Evolutionary conservation across 2,329 filamentous ascomycete genomes (phyloP).

Genomic region (Teratosphaeria epicoccoides): DNA sequence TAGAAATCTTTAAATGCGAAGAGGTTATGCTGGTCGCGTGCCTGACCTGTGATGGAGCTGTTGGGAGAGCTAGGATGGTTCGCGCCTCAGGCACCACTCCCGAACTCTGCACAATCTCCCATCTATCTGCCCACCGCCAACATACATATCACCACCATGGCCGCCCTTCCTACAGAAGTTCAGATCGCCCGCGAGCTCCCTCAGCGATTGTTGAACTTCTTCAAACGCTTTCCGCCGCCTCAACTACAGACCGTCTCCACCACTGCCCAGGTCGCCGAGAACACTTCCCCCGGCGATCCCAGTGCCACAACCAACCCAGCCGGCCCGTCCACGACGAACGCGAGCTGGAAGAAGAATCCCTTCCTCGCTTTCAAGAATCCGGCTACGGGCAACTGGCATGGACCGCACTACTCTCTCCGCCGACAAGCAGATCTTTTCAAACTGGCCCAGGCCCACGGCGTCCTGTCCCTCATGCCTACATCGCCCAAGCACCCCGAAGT

Average conservation of each 20-base stretch:
- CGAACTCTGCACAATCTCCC: not conserved
- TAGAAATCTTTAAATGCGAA: no score
- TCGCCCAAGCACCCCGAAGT: conserved; percentile 39
- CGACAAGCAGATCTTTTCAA: conserved; percentile 87
- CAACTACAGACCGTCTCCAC: conserved; percentile 27
- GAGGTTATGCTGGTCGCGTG: not conserved
- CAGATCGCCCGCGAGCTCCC: conserved; percentile 57
- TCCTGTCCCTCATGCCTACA: conserved; percentile 25
- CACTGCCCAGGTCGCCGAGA: conserved; percentile 29
- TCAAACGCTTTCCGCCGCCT: conserved; percentile 75
- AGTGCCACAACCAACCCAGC: conserved; percentile 20
- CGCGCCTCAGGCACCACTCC: not conserved
- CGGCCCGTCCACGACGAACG: conserved; percentile 5
- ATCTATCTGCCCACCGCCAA: not conserved
- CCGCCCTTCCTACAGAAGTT: conserved; percentile 24
- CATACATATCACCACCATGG: conserved; percentile 9
- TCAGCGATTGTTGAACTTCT: conserved; percentile 68
- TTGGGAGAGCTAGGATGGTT: not conserved
- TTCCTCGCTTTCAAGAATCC: conserved; percentile 74
- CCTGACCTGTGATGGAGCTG: not conserved
- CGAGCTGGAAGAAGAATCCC: conserved; percentile 52
- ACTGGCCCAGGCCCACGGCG: conserved; percentile 53
- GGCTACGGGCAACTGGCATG: conserved; percentile 69
- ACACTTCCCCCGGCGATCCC: conserved; percentile 33
- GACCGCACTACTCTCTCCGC: conserved; percentile 71